Base-by-base conservation (phyloP, 495 filamentous ascomycete genomes). In the Lasiosphaeria ovina region DNA sequence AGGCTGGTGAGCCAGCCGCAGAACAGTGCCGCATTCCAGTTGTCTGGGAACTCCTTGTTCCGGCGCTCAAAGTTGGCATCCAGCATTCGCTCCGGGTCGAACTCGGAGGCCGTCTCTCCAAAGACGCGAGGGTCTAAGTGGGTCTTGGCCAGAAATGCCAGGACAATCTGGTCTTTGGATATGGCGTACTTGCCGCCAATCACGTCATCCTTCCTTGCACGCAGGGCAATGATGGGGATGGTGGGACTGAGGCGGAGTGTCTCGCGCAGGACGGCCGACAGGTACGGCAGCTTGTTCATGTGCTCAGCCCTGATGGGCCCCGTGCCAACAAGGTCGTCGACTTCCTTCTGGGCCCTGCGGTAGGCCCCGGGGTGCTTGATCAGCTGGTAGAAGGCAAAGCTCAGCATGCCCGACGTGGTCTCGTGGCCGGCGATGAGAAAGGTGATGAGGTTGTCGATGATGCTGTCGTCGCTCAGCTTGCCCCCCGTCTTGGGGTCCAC, bases 391-490 rank as follows among this genome's bases (percentile, higher is more conserved):
- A 89, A 81, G 24, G 77, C 64, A 47, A 84, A 85, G n/a, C 77
- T 80, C 5, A 85, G 60, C 1, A 80, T 52, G 1, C 80, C 82
- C 12, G 84, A 85, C 0, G 89, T 92, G 0, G 89, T 92, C 71
- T 92, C 89, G 62, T 92, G 88, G 1, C 89, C 88, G 32, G 85
- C 87, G 68, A 88, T 84, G 62, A 91, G 69, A 63, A 91, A 90
- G 0, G 88, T 91, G 51, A 88, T 85, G 74, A 92, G 84, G 66
- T 91, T 89, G 68, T 90, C 77, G 31, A 86, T 77, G 65, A 90
- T 87, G 51, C 77, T 83, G 4, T 79, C 69, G 53, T 88, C 83
- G 12, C 71, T 78, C 67, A 92, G 76, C 14, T 80, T 81, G 55
- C 83, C 69, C 0, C 89, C 89, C 1, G 88, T 91, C 73, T 85